Base-by-base conservation (phyloP, 228 moss, liverwort and hornwort species). In the Sphagnum fallax region DNA sequence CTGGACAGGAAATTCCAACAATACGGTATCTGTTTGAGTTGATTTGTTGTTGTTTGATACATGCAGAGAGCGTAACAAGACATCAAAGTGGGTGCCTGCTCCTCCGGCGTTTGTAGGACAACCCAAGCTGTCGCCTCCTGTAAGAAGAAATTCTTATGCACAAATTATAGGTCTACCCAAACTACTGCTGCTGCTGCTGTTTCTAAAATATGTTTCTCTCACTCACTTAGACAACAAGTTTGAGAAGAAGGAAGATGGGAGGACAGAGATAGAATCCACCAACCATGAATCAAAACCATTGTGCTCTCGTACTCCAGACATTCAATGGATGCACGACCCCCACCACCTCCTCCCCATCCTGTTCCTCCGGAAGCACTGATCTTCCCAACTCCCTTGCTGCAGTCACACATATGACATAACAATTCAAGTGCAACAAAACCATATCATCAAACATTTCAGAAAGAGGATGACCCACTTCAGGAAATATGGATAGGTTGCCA, bases 301-400 rank as follows among this genome's bases (percentile, higher is more conserved):
- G 93, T 90, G 64, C 86, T 93, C 73, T 86, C 80, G 71, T 84
- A 81, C 72, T 80, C 83, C 70, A 73, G 61, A 0, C 86, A 80
- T 16, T 82, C 73, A 72, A 85, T 80, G 61, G 96, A 81, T 74
- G 93, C 68, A 74, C 96, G 93, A 51, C 96, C 96, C 59, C 96
- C 96, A 59, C 91, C 93, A 73, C 87, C 96, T 77, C 93, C 96
- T 68, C 83, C 93, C 64, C 75, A 75, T 75, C 96, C 96, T 68
- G 84, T 85, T 70, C 96, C 96, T 70, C 96, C 96, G 75, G 83
- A 82, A 32, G 89, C 93, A 78, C 93, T 93, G 64, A 97, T 93
- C 79, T 76, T 77, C 52, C 96, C 96, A 76, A 80, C 77, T 48
- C 96, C 96, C 78, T 77, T 84, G 68, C 95, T 97, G 79, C 83